These are phyloP conservation scores for Sicyos edulis DNA, from an alignment of 306 rosid species.

Conservation along the genomic window DNA sequence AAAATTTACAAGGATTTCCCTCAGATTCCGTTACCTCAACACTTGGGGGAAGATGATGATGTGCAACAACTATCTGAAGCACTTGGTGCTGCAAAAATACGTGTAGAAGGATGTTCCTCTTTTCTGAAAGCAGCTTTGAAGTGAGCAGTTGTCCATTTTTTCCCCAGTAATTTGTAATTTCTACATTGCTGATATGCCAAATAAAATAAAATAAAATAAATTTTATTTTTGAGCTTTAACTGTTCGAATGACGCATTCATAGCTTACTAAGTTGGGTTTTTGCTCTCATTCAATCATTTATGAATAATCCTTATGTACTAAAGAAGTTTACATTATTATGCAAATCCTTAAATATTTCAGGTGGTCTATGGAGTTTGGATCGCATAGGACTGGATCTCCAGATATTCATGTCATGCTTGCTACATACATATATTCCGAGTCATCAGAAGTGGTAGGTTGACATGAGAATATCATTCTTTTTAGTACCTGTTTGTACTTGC, in stretches of 20 bases:
- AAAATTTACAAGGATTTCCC: constrained; percentile 68
- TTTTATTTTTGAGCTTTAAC: background rate
- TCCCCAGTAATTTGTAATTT: constrained; percentile 8
- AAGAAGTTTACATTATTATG: background rate
- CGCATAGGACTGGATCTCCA: constrained; percentile 57
- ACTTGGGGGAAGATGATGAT: constrained; percentile 68
- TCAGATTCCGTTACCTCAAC: constrained; percentile 57
- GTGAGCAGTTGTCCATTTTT: constrained; percentile 36
- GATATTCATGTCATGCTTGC: constrained; percentile 84
- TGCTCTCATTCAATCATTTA: background rate
- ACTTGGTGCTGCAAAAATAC: constrained; percentile 68
- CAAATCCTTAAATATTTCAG: constrained; percentile 31
- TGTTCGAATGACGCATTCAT: constrained; percentile 13
- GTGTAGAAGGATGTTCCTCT: constrained; percentile 87
- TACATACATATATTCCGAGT: constrained; percentile 78
- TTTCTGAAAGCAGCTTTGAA: constrained; percentile 84
- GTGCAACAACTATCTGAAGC: constrained; percentile 75
- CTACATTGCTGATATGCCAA: background rate
- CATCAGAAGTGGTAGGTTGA: constrained; percentile 81
- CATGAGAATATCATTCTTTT: constrained; percentile 10
- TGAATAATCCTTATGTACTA: background rate
- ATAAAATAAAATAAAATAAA: background rate
- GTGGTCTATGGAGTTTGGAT: constrained; percentile 90
- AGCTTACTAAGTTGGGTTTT: background rate
- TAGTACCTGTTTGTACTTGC: constrained; percentile 13